Conservation (phyloP, 208 protist genomes). For the Naegleria lovaniensis region DNA sequence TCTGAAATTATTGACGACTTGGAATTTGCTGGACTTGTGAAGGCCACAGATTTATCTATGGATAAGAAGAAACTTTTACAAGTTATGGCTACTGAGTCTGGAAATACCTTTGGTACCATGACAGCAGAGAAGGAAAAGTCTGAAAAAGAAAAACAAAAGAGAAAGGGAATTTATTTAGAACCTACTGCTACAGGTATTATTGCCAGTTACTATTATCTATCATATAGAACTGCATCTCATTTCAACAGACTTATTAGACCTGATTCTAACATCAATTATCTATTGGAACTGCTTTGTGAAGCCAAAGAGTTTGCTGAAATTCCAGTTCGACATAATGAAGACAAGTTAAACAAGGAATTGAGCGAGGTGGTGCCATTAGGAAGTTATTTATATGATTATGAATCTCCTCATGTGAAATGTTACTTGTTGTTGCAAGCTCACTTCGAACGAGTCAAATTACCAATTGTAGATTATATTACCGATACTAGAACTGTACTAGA, state of each 20-base stretch:
- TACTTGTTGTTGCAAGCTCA: conserved; percentile 95
- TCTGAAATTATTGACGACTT: conserved; percentile 5
- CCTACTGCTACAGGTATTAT: conserved; percentile 86
- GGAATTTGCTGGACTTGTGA: neutral
- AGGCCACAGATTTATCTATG: conserved; percentile 57
- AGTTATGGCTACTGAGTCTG: conserved; percentile 37
- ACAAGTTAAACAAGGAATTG: conserved; percentile 86
- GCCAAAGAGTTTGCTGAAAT: conserved; percentile 89
- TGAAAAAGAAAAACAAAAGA: neutral
- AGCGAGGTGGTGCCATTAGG: conserved; percentile 53
- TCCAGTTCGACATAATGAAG: conserved; percentile 98
- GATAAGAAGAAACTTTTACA: conserved; percentile 38
- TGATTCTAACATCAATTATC: conserved; percentile 41
- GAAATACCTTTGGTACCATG: neutral
- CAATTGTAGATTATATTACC: conserved; percentile 95
- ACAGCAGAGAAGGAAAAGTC: neutral
- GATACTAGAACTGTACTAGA: conserved; percentile 95
- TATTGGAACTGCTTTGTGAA: conserved; percentile 76
- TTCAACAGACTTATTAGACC: conserved; percentile 72
- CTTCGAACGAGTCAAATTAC: conserved; percentile 76
- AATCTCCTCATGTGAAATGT: conserved; percentile 89
- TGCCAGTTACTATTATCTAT: conserved; percentile 98
- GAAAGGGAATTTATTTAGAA: conserved; percentile 38
- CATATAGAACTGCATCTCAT: conserved; percentile 78
- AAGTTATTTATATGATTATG: conserved; percentile 60